phyloP scores from a whole-genome alignment of 306 rosid species.

The Trifolium dubium region DNA sequence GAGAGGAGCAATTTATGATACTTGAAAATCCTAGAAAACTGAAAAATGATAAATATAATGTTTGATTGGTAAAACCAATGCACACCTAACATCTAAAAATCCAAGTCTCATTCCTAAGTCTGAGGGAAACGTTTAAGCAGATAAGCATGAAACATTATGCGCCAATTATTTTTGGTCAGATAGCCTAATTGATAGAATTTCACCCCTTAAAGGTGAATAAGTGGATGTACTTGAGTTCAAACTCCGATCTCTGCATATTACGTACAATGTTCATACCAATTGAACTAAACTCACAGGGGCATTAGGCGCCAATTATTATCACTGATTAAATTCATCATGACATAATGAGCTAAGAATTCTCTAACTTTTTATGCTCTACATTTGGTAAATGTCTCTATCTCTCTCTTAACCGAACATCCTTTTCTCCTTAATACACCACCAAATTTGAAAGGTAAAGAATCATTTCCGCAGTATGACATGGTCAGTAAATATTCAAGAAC shows the following conservation, averaged over 20 bases:
- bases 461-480: background rate
- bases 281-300: too few relatives aligned
- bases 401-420: background rate
- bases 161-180: too few relatives aligned
- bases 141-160: background rate
- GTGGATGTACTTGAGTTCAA: too few relatives aligned
- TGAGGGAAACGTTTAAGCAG: constrained; percentile 7
- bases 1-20: constrained; percentile 5
- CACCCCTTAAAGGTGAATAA: too few relatives aligned
- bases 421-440: background rate
- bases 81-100: background rate
- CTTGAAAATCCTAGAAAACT: constrained; percentile 6
- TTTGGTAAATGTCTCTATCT: background rate
- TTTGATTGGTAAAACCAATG: constrained; percentile 3
- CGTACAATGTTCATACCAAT: too few relatives aligned
- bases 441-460: background rate
- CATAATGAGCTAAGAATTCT: background rate
- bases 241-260: too few relatives aligned
- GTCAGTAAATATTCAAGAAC: constrained; percentile 35
- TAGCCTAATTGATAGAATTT: too few relatives aligned
- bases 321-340: constrained; percentile 5
- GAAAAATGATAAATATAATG: constrained; percentile 9
- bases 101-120: background rate
- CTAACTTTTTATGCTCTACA: background rate
- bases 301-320: constrained; percentile 12